Evolutionary conservation across 1,139 yeast species (phyloP).

Genomic region (Blastobotrys petasosporus): DNA sequence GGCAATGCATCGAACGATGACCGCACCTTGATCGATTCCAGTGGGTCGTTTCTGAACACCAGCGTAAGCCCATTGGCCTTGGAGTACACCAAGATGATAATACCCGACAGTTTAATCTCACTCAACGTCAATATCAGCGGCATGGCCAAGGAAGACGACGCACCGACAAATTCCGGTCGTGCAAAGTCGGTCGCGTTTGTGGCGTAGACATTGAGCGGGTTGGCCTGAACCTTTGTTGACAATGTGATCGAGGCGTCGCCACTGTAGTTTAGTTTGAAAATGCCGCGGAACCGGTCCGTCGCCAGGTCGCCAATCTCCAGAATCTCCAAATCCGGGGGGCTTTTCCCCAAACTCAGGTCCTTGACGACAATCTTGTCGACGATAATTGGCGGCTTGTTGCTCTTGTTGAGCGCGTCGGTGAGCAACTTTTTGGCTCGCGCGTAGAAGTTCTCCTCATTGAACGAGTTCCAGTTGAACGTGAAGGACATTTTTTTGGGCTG

Average conservation of each 20-base stretch:
- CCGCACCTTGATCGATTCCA: slow-evolving; percentile 73
- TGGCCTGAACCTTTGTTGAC: slow-evolving; percentile 80
- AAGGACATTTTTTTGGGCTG: slow-evolving; percentile 51
- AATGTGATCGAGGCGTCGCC: slow-evolving; percentile 80
- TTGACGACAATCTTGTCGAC: slow-evolving; percentile 69
- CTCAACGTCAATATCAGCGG: slow-evolving; percentile 74
- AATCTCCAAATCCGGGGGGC: slow-evolving; percentile 74
- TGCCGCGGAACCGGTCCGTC: slow-evolving; percentile 74
- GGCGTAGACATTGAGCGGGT: slow-evolving; percentile 66
- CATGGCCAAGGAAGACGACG: slow-evolving; percentile 65
- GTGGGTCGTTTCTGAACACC: slow-evolving; percentile 83
- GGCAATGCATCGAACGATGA: slow-evolving; percentile 83
- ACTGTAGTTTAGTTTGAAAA: slow-evolving; percentile 69
- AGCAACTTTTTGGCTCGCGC: slow-evolving; percentile 63
- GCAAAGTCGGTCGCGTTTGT: slow-evolving; percentile 42
- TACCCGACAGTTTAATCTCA: slow-evolving; percentile 68
- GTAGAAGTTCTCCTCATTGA: slow-evolving; percentile 62
- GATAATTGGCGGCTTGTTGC: slow-evolving; percentile 70
- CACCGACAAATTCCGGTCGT: slow-evolving; percentile 60
- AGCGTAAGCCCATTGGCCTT: slow-evolving; percentile 77
- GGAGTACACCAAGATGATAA: slow-evolving; percentile 77
- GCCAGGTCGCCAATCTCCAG: slow-evolving; percentile 83
- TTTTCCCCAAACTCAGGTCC: slow-evolving; percentile 71
- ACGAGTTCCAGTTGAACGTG: slow-evolving; percentile 72
- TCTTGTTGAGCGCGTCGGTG: slow-evolving; percentile 67